A percentile compares a stretch with the other conserved stretches of the same genome.
Evolutionary conservation across 129 eudicot species (phyloP).

Genomic region (Tagetes erecta): DNA sequence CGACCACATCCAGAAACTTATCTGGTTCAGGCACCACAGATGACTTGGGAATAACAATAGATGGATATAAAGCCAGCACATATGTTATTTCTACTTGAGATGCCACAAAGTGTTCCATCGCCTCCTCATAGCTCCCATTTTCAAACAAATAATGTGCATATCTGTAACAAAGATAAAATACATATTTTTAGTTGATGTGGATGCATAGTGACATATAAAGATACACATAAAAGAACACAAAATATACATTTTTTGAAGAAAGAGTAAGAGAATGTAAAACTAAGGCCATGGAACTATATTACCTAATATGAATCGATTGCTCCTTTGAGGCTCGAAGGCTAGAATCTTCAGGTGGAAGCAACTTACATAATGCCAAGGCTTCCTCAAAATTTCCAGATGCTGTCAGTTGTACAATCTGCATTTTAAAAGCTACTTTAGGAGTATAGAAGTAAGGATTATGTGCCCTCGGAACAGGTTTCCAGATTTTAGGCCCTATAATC

Average conservation of each 20-base stretch:
- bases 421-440: slow-evolving; percentile 15
- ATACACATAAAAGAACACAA: slow-evolving; percentile 15
- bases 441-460: slow-evolving; percentile 17
- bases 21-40: slow-evolving; percentile 62
- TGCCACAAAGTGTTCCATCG: slow-evolving; percentile 92
- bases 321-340: slow-evolving; percentile 97
- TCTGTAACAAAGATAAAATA: slow-evolving; percentile 44
- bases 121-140: slow-evolving; percentile 96
- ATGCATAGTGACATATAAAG: neutral
- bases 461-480: slow-evolving; percentile 11
- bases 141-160: slow-evolving; percentile 92
- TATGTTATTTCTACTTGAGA: slow-evolving; percentile 94
- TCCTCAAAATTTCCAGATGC: slow-evolving; percentile 99
- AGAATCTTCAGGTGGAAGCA: slow-evolving; percentile 98
- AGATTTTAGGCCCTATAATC: slow-evolving; percentile 9
- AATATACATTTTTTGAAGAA: slow-evolving; percentile 4
- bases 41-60: slow-evolving; percentile 78
- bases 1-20: slow-evolving; percentile 61
- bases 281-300: slow-evolving; percentile 1
- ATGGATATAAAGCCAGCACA: slow-evolving; percentile 87
- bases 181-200: neutral
- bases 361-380: slow-evolving; percentile 89
- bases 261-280: neutral
- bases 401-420: slow-evolving; percentile 93
- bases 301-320: slow-evolving; percentile 98